phyloP scores from a whole-genome alignment of 495 filamentous ascomycete species.

The Gamarada debralockiae region DNA sequence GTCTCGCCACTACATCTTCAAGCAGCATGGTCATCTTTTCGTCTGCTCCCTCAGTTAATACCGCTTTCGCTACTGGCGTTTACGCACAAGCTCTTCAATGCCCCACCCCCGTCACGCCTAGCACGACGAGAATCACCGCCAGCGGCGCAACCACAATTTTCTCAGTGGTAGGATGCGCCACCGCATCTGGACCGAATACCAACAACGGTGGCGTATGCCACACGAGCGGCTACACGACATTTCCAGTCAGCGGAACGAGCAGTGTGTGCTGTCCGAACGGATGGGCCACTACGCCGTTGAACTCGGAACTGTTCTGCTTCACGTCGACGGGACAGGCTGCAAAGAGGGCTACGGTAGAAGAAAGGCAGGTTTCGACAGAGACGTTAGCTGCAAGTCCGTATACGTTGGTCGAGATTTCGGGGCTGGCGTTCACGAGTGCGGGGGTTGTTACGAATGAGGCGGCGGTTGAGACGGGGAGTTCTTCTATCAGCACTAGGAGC shows the following conservation, averaged over 20 bases:
- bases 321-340: neutral
- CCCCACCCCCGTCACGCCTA: neutral
- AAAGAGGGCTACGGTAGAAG: neutral
- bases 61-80: constrained; percentile 9
- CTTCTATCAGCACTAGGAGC: neutral
- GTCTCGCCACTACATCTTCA: neutral
- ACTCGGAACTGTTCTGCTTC: constrained; percentile 5
- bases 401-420: neutral
- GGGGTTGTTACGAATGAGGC: constrained; percentile 1
- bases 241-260: constrained; percentile 5
- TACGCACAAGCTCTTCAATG: constrained; percentile 9
- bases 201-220: constrained; percentile 1
- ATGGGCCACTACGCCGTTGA: constrained; percentile 8
- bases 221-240: constrained; percentile 6
- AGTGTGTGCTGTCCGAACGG: constrained; percentile 10
- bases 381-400: neutral
- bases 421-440: neutral
- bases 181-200: neutral
- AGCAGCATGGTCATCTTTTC: neutral
- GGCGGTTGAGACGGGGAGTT: neutral
- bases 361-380: neutral
- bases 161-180: neutral
- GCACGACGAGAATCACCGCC: neutral
- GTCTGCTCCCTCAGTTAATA: neutral
- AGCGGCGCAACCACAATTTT: constrained; percentile 1